These are phyloP conservation scores for Stylosanthes scabra DNA, from an alignment of 331 rosid genomes.

Conservation along the genomic window DNA sequence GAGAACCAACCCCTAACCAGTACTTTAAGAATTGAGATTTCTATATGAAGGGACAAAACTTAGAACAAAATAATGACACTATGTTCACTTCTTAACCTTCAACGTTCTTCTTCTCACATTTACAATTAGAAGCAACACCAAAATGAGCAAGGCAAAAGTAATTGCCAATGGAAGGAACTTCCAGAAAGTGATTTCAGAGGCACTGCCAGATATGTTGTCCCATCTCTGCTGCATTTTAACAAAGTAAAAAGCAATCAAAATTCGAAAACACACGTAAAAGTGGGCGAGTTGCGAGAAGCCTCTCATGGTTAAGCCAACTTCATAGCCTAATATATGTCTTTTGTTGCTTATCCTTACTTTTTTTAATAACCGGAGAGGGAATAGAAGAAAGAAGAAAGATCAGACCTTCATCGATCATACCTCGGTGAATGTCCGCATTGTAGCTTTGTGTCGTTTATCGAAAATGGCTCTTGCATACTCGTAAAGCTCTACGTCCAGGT, in stretches of 20 bases:
- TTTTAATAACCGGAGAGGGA: slow-evolving; percentile 7
- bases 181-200: slow-evolving; percentile 44
- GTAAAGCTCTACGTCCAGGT: slow-evolving; percentile 90
- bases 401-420: slow-evolving; percentile 52
- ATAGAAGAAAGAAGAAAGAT: slow-evolving; percentile 4
- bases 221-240: slow-evolving; percentile 61
- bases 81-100: slow-evolving; percentile 63
- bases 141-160: slow-evolving; percentile 44
- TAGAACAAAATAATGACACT: neutral
- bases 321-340: neutral
- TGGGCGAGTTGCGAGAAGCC: neutral
- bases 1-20: neutral
- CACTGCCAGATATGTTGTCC: slow-evolving; percentile 48
- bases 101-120: slow-evolving; percentile 70
- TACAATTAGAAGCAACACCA: slow-evolving; percentile 52
- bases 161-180: slow-evolving; percentile 45
- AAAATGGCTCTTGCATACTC: slow-evolving; percentile 71
- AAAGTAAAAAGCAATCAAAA: slow-evolving; percentile 32
- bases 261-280: neutral
- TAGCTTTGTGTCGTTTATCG: slow-evolving; percentile 56
- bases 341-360: neutral
- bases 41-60: slow-evolving; percentile 17
- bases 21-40: slow-evolving; percentile 9
- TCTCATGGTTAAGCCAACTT: neutral
- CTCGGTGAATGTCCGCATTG: slow-evolving; percentile 43